These are phyloP conservation scores for Isabelozyma pseudorhagii DNA, from an alignment of 805 yeast genomes.

Conservation along the genomic window DNA sequence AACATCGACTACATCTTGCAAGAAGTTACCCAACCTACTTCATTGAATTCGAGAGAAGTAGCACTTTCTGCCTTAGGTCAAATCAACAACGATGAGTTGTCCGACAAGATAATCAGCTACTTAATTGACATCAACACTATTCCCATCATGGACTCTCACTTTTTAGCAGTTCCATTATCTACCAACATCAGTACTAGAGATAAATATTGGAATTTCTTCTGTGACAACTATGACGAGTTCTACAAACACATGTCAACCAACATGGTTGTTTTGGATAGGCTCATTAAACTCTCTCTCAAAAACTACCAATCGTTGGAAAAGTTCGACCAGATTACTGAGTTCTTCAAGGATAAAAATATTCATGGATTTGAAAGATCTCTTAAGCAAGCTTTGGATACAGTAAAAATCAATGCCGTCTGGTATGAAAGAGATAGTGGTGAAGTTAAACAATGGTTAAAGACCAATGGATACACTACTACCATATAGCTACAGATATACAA, in stretches of 20 bases:
- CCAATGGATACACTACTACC: conserved; percentile 5
- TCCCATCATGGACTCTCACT: conserved; percentile 59
- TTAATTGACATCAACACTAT: conserved; percentile 42
- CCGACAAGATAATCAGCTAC: conserved; percentile 36
- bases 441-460: conserved; percentile 44
- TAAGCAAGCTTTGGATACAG: conserved; percentile 53
- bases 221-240: conserved; percentile 44
- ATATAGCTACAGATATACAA: not conserved
- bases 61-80: conserved; percentile 56
- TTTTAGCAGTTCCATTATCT: conserved; percentile 46
- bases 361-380: conserved; percentile 55
- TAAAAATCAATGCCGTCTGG: conserved; percentile 53
- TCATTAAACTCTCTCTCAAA: conserved; percentile 35
- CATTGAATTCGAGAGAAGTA: conserved; percentile 58
- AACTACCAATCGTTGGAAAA: conserved; percentile 37
- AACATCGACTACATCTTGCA: conserved; percentile 38
- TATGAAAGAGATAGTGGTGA: conserved; percentile 38
- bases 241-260: conserved; percentile 44
- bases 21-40: conserved; percentile 49
- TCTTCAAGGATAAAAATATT: conserved; percentile 28
- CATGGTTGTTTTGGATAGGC: conserved; percentile 51
- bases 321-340: conserved; percentile 25
- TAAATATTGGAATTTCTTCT: conserved; percentile 49
- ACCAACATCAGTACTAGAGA: conserved; percentile 42
- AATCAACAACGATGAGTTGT: conserved; percentile 31